A percentile compares a stretch with the other conserved stretches of the same genome.
These are phyloP conservation scores for Coleophoma eucalyptorum DNA, from an alignment of 2,329 filamentous ascomycete genomes.

Conservation along the genomic window DNA sequence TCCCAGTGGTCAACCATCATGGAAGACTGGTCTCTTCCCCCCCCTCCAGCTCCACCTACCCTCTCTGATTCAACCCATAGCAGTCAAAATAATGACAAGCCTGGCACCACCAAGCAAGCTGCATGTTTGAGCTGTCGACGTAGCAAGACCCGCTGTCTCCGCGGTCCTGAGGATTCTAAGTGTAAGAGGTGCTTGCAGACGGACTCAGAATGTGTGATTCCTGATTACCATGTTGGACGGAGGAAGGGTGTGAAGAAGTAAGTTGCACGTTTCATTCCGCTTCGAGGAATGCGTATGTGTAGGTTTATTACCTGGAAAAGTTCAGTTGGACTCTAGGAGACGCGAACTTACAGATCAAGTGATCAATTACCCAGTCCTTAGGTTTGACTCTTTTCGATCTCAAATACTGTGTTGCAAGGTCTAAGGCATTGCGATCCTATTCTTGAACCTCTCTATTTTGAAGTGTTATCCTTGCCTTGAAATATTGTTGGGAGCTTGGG, in stretches of 20 bases:
- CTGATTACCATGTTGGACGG: slow-evolving; percentile 68
- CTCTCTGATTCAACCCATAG: neutral
- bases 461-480: no score
- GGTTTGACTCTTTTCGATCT: no score
- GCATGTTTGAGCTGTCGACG: slow-evolving; percentile 62
- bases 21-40: neutral
- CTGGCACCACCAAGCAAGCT: slow-evolving; percentile 30
- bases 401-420: no score
- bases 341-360: no score
- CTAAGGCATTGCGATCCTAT: no score
- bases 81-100: neutral
- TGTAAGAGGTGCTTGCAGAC: slow-evolving; percentile 60
- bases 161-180: slow-evolving; percentile 43
- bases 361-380: no score
- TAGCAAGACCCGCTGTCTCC: slow-evolving; percentile 66
- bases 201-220: slow-evolving; percentile 60
- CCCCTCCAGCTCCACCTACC: neutral
- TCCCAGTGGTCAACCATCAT: neutral
- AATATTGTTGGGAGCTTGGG: no score
- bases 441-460: no score
- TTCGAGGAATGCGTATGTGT: neutral
- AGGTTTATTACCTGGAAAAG: no score
- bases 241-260: slow-evolving; percentile 78
- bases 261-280: slow-evolving; percentile 16
- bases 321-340: no score